phyloP scores from a whole-genome alignment of 2,329 filamentous ascomycete genomes.

The Teratosphaeria destructans region DNA sequence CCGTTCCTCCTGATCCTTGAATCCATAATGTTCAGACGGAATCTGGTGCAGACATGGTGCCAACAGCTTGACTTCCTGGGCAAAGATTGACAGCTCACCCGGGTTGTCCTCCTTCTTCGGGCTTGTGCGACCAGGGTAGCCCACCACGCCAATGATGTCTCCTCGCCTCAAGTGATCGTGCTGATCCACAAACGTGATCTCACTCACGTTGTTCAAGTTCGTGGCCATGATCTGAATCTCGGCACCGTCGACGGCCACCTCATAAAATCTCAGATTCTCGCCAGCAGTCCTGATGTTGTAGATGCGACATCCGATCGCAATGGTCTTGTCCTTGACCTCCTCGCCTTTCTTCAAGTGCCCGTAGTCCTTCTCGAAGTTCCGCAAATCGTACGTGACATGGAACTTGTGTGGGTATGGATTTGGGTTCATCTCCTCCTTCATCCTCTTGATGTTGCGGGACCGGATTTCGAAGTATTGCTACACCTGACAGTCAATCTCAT shows the following conservation, averaged over 20 bases:
- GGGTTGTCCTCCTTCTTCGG: slow-evolving; percentile 63
- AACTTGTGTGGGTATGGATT: slow-evolving; percentile 94
- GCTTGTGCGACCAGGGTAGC: slow-evolving; percentile 73
- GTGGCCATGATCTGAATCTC: slow-evolving; percentile 91
- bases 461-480: slow-evolving; percentile 96
- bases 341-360: slow-evolving; percentile 81
- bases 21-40: slow-evolving; percentile 82
- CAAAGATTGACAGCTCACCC: slow-evolving; percentile 90
- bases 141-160: slow-evolving; percentile 82
- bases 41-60: slow-evolving; percentile 86
- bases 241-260: slow-evolving; percentile 63
- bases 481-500: slow-evolving; percentile 8
- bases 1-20: slow-evolving; percentile 89
- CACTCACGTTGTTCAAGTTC: slow-evolving; percentile 62
- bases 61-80: slow-evolving; percentile 72
- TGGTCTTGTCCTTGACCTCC: slow-evolving; percentile 59
- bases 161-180: slow-evolving; percentile 82
- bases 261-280: slow-evolving; percentile 84
- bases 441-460: slow-evolving; percentile 67
- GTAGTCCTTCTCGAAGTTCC: slow-evolving; percentile 69
- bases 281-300: slow-evolving; percentile 78
- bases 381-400: slow-evolving; percentile 71
- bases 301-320: slow-evolving; percentile 75
- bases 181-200: slow-evolving; percentile 69
- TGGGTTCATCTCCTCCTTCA: slow-evolving; percentile 61